Percentiles rank a stretch among this genome's conserved stretches.
Conservation (phyloP, 352 stramenopile species). For the Thraustotheca clavata region DNA sequence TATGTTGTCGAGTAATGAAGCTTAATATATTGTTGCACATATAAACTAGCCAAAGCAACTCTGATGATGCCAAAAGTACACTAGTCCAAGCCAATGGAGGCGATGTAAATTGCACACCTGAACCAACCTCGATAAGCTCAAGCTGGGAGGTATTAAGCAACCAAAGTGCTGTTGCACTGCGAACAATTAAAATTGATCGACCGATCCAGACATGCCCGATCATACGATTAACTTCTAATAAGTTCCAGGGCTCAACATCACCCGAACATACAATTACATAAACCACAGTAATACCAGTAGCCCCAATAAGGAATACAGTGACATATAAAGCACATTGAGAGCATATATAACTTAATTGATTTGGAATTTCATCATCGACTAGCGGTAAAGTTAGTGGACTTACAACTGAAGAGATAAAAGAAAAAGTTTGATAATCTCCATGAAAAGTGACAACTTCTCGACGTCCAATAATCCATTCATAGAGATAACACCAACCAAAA, state of each 20-base stretch:
- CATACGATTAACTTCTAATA: slow-evolving; percentile 13
- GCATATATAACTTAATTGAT: not conserved
- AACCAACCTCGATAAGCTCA: not conserved
- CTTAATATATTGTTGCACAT: slow-evolving; percentile 4
- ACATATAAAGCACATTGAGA: not conserved
- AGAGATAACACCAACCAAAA: slow-evolving; percentile 11
- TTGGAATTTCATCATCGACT: not conserved
- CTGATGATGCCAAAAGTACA: not conserved
- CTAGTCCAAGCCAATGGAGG: not conserved
- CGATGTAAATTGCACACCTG: not conserved
- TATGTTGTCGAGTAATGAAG: not conserved
- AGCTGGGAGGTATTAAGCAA: not conserved
- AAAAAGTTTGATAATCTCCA: not conserved
- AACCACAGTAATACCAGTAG: not conserved
- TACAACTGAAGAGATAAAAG: not conserved
- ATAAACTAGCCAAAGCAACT: slow-evolving; percentile 10
- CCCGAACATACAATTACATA: not conserved
- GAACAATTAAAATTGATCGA: not conserved
- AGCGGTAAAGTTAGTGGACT: not conserved
- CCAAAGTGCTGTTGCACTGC: slow-evolving; percentile 1
- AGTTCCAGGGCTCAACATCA: not conserved
- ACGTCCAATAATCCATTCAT: not conserved
- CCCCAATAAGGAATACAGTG: not conserved
- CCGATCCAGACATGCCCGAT: not conserved
- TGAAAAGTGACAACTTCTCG: slow-evolving; percentile 17